Evolutionary conservation across 306 rosid genomes (phyloP).

Genomic region (Betula pendula): DNA sequence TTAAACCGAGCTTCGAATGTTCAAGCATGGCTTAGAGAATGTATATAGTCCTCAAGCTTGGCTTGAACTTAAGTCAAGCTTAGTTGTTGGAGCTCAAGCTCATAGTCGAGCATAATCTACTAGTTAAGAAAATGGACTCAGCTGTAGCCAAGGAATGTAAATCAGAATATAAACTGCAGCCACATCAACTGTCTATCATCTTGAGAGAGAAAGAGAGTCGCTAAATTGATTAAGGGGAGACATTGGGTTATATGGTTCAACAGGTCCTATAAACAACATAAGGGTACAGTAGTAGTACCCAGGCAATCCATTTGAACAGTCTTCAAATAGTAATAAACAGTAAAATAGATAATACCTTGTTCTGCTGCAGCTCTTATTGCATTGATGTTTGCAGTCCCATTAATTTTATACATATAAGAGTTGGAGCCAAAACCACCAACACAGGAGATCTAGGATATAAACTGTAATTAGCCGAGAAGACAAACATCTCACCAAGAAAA

Average conservation of each 20-base stretch:
- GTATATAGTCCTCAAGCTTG: neutral
- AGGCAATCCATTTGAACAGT: neutral
- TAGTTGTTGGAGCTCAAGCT: neutral
- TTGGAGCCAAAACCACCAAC: slow-evolving; percentile 98
- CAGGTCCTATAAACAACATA: neutral
- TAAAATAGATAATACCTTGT: slow-evolving; percentile 50
- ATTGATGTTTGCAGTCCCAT: slow-evolving; percentile 95
- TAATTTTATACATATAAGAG: slow-evolving; percentile 90
- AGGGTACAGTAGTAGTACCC: neutral
- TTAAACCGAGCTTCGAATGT: neutral
- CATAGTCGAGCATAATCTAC: neutral
- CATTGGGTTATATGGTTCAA: neutral
- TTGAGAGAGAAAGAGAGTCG: neutral
- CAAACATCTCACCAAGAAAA: slow-evolving; percentile 16
- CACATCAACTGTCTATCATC: neutral
- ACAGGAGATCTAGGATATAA: slow-evolving; percentile 76
- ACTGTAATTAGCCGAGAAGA: slow-evolving; percentile 36
- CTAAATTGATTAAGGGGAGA: neutral
- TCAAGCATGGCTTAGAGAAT: neutral
- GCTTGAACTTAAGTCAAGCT: neutral
- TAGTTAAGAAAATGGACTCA: neutral
- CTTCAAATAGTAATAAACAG: neutral
- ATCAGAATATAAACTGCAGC: neutral
- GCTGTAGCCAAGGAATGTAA: neutral
- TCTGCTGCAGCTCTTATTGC: slow-evolving; percentile 92